phyloP scores from a whole-genome alignment of 805 yeast species.

The Zygotorulaspora sp. region DNA sequence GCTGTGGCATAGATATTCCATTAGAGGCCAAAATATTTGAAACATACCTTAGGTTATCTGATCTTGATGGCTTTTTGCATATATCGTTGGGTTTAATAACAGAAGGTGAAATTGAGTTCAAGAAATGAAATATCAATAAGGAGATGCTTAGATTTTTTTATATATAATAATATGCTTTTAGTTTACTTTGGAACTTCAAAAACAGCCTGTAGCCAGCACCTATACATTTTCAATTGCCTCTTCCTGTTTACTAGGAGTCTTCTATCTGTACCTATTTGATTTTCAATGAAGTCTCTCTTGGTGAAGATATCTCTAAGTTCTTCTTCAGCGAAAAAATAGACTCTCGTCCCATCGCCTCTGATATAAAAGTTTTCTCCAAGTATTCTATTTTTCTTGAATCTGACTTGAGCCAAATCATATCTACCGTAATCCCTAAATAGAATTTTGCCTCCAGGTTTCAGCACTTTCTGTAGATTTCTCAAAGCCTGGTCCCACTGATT shows the following conservation, averaged over 20 bases:
- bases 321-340: constrained; percentile 93
- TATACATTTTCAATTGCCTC: constrained; percentile 88
- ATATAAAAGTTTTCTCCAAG: constrained; percentile 91
- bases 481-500: constrained; percentile 85
- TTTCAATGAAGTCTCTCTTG: constrained; percentile 54
- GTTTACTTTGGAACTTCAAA: constrained; percentile 40
- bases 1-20: constrained; percentile 55
- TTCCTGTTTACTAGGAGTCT: constrained; percentile 87
- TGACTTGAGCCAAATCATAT: constrained; percentile 90
- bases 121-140: not conserved
- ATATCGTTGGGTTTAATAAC: constrained; percentile 14
- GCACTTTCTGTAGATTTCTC: constrained; percentile 57
- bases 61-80: constrained; percentile 66
- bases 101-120: constrained; percentile 2
- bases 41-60: constrained; percentile 43
- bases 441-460: constrained; percentile 91
- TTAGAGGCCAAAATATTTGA: constrained; percentile 42
- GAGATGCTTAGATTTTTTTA: not conserved
- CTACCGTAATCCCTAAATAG: constrained; percentile 93
- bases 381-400: constrained; percentile 83
- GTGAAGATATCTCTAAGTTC: constrained; percentile 75
- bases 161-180: not conserved
- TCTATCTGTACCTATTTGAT: constrained; percentile 82
- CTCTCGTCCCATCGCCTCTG: constrained; percentile 97
- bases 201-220: constrained; percentile 95